Conservation (phyloP, 345 rosid species). For the Pelargonium nanum region DNA sequence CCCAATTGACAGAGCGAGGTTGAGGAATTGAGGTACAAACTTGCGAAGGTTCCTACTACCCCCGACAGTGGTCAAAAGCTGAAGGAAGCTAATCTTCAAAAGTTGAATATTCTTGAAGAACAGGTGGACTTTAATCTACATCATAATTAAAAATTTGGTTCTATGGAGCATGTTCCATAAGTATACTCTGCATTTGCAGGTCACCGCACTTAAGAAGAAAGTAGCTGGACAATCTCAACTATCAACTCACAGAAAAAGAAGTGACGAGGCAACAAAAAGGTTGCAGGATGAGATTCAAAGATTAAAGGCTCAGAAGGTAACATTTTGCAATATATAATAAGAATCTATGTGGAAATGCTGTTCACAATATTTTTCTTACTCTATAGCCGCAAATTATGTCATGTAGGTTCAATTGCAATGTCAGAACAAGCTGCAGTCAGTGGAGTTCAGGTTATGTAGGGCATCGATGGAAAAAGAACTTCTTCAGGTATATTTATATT, state of each 20-base stretch:
- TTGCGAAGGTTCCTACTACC: slow-evolving; percentile 29
- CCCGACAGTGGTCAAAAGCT: slow-evolving; percentile 39
- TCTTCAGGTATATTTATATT: slow-evolving; percentile 95
- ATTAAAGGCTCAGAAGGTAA: slow-evolving; percentile 78
- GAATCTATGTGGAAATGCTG: not conserved
- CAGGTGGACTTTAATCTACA: slow-evolving; percentile 30
- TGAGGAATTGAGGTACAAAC: slow-evolving; percentile 44
- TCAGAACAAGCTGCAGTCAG: slow-evolving; percentile 73
- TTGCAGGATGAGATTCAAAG: slow-evolving; percentile 54
- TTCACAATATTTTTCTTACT: not conserved
- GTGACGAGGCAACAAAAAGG: slow-evolving; percentile 35
- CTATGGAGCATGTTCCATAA: slow-evolving; percentile 4
- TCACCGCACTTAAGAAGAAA: slow-evolving; percentile 54
- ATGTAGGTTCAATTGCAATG: slow-evolving; percentile 84
- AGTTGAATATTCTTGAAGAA: slow-evolving; percentile 38
- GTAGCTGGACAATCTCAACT: slow-evolving; percentile 41
- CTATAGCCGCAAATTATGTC: slow-evolving; percentile 5
- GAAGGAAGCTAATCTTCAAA: slow-evolving; percentile 41
- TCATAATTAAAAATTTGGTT: not conserved
- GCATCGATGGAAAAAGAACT: slow-evolving; percentile 67
- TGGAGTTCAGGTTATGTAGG: slow-evolving; percentile 62
- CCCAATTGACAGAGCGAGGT: slow-evolving; percentile 48
- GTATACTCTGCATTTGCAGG: slow-evolving; percentile 24
- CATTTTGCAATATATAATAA: slow-evolving; percentile 7
- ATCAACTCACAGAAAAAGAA: slow-evolving; percentile 44